These are phyloP conservation scores for Leishmania aethiopica DNA, from an alignment of 208 protist genomes.

Conservation along the genomic window DNA sequence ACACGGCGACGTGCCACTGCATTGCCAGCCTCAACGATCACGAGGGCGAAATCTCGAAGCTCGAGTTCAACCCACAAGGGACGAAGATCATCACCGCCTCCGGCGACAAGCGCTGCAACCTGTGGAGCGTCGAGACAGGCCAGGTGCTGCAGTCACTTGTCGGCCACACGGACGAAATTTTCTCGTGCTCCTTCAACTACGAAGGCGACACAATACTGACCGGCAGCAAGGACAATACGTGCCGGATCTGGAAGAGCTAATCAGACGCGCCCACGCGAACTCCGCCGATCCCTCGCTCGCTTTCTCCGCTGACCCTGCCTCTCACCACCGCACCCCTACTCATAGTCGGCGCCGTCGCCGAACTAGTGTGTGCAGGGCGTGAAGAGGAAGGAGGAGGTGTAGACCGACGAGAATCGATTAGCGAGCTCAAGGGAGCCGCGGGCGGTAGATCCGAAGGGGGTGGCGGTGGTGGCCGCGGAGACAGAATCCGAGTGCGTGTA, in stretches of 20 bases:
- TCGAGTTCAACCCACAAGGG: constrained; percentile 96
- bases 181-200: constrained; percentile 97
- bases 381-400: neutral
- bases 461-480: neutral
- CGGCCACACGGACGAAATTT: constrained; percentile 97
- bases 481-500: neutral
- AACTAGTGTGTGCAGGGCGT: neutral
- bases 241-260: constrained; percentile 94
- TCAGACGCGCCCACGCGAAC: neutral
- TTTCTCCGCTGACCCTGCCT: neutral
- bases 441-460: neutral
- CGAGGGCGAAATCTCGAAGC: constrained; percentile 94
- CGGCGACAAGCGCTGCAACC: constrained; percentile 92
- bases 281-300: neutral
- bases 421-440: neutral
- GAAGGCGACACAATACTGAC: constrained; percentile 96
- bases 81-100: constrained; percentile 94
- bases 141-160: constrained; percentile 90
- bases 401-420: no score
- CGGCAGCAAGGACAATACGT: constrained; percentile 97
- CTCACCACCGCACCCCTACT: neutral
- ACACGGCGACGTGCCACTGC: constrained; percentile 89
- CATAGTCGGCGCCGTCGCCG: neutral
- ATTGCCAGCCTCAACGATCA: constrained; percentile 90
- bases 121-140: constrained; percentile 93